phyloP scores from a whole-genome alignment of 2,329 filamentous ascomycete species.

The Dactylellina sp. region DNA sequence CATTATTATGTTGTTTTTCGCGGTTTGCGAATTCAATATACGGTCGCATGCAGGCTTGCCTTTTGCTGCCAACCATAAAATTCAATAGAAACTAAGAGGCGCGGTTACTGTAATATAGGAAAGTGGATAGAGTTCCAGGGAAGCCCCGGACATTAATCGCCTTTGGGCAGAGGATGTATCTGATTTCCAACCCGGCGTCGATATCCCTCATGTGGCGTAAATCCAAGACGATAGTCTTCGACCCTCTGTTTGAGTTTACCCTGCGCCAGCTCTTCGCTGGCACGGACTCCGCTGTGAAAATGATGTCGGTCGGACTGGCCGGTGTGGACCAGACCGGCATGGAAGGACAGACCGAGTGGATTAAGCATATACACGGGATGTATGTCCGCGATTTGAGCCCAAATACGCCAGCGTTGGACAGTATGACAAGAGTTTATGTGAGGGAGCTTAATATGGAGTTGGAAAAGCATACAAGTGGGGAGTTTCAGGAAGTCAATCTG shows the following conservation, averaged over 20 bases:
- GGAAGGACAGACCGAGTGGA: constrained; percentile 17
- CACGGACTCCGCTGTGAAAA: neutral
- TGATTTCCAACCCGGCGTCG: constrained; percentile 26
- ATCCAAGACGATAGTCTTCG: constrained; percentile 39
- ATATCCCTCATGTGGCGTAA: constrained; percentile 47
- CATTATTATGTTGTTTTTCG: too few relatives aligned
- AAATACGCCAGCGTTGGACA: constrained; percentile 19
- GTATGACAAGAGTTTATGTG: constrained; percentile 31
- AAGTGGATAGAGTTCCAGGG: constrained; percentile 19
- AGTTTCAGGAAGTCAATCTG: constrained; percentile 32
- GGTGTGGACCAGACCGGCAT: constrained; percentile 37
- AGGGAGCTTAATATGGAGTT: constrained; percentile 24
- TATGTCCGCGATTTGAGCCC: constrained; percentile 27
- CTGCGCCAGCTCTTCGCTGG: constrained; percentile 23
- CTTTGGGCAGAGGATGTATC: constrained; percentile 47
- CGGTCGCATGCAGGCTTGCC: too few relatives aligned
- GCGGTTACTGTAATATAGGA: constrained; percentile 10
- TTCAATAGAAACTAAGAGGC: constrained; percentile 1
- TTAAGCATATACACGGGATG: constrained; percentile 28
- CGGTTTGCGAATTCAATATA: too few relatives aligned
- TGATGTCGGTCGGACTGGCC: neutral
- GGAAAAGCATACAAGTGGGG: neutral
- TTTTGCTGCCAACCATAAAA: too few relatives aligned
- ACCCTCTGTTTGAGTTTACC: constrained; percentile 19
- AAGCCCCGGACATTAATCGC: constrained; percentile 29